These are phyloP conservation scores for Leccinum variicolor DNA, from an alignment of 768 basidiomycete species.

Conservation along the genomic window DNA sequence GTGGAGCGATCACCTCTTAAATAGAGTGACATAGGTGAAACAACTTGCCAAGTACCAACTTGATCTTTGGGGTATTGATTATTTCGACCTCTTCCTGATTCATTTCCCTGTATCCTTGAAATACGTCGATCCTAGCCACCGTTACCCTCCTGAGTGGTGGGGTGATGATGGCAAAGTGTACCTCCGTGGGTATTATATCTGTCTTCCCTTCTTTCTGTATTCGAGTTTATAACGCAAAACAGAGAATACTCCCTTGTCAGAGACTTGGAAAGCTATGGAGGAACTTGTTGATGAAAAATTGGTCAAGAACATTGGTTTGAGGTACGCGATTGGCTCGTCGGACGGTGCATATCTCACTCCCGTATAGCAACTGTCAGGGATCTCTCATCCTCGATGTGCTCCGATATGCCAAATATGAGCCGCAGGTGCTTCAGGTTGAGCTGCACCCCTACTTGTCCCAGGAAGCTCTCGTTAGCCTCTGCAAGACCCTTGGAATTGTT, in stretches of 20 bases:
- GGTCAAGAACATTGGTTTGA: slow-evolving; percentile 77
- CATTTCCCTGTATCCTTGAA: slow-evolving; percentile 84
- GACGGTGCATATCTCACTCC: background rate
- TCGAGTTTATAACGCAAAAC: slow-evolving; percentile 1
- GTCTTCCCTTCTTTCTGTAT: background rate
- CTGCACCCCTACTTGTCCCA: slow-evolving; percentile 56
- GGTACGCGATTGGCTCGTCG: slow-evolving; percentile 35
- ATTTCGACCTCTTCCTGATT: slow-evolving; percentile 77
- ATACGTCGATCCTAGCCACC: slow-evolving; percentile 73
- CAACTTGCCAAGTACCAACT: slow-evolving; percentile 61
- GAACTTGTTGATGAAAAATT: slow-evolving; percentile 66
- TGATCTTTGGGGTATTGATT: slow-evolving; percentile 77
- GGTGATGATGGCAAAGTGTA: slow-evolving; percentile 69
- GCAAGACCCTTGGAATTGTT: slow-evolving; percentile 43
- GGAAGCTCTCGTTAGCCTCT: slow-evolving; percentile 41
- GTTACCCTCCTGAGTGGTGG: slow-evolving; percentile 83
- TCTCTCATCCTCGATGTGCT: slow-evolving; percentile 71
- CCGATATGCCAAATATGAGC: slow-evolving; percentile 67
- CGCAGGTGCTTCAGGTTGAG: slow-evolving; percentile 60
- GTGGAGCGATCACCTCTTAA: background rate
- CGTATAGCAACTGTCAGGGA: slow-evolving; percentile 67
- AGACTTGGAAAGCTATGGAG: slow-evolving; percentile 87
- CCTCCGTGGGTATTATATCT: slow-evolving; percentile 42
- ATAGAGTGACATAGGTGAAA: slow-evolving; percentile 46
- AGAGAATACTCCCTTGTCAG: slow-evolving; percentile 69